Percentiles rank a stretch among this genome's conserved stretches.
phyloP scores from a whole-genome alignment of 2,329 filamentous ascomycete species.

The Fusarium floridanum region DNA sequence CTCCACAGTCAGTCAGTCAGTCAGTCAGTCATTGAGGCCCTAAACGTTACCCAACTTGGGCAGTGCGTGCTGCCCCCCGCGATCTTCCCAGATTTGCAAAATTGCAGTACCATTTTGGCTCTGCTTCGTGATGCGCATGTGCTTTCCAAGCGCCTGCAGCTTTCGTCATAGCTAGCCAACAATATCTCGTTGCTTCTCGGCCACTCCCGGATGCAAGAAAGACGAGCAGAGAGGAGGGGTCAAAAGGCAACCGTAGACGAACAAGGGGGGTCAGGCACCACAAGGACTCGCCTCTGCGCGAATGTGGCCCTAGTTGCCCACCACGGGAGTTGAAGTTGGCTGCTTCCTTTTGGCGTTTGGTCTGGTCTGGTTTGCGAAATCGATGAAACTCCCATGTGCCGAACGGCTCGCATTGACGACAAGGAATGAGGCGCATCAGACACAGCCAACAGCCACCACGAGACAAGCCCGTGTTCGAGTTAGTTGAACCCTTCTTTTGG shows the following conservation, averaged over 20 bases:
- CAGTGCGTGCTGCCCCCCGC: conserved; percentile 5
- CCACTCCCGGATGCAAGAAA: conserved; percentile 41
- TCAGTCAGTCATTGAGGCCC: conserved; percentile 15
- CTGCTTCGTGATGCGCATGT: conserved; percentile 29
- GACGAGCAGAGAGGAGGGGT: conserved; percentile 31
- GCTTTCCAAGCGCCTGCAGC: conserved; percentile 22
- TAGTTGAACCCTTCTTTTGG: conserved; percentile 26
- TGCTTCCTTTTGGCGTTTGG: conserved; percentile 14
- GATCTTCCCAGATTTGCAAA: conserved; percentile 9
- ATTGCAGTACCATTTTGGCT: conserved; percentile 11
- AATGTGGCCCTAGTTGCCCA: conserved; percentile 25
- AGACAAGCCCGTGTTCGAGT: conserved; percentile 23
- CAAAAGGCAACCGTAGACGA: conserved; percentile 22
- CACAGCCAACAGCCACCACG: conserved; percentile 20
- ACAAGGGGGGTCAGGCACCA: conserved; percentile 33
- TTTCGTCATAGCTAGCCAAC: conserved; percentile 31
- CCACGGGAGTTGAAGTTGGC: conserved; percentile 39
- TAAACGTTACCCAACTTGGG: conserved; percentile 12
- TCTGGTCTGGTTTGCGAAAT: conserved; percentile 8
- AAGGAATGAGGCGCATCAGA: conserved; percentile 25
- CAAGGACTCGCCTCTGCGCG: conserved; percentile 4
- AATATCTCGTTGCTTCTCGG: conserved; percentile 29
- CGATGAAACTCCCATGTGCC: conserved; percentile 41
- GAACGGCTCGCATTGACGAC: conserved; percentile 38
- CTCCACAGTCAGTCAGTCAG: conserved; percentile 25